Evolutionary conservation across 108 stramenopile genomes (phyloP).

Genomic region (Schizochytrium sp.): DNA sequence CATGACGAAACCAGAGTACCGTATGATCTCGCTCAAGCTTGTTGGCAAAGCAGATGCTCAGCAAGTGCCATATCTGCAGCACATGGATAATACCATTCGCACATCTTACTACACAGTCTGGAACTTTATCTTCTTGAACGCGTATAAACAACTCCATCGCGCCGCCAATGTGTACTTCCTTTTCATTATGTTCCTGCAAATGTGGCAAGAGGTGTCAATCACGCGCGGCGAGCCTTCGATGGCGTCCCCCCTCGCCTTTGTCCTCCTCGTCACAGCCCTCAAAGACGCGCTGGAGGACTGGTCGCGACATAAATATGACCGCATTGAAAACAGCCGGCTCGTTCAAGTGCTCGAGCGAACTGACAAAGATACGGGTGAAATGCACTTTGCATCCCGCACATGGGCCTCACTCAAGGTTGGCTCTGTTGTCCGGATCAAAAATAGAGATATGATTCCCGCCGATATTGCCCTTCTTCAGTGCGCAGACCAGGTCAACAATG

Average conservation of each 20-base stretch:
- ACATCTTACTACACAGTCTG: conserved; percentile 37
- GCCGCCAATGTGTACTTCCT: conserved; percentile 47
- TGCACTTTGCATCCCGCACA: conserved; percentile 17
- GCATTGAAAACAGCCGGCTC: conserved; percentile 77
- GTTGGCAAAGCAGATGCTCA: neutral
- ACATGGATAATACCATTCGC: neutral
- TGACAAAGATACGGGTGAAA: conserved; percentile 56
- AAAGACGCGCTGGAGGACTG: conserved; percentile 84
- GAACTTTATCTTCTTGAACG: conserved; percentile 37
- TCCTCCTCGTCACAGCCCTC: conserved; percentile 35
- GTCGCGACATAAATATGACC: conserved; percentile 72
- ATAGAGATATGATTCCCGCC: conserved; percentile 83
- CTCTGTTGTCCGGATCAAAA: conserved; percentile 70
- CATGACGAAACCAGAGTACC: neutral
- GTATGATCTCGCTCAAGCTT: neutral
- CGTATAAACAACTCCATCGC: conserved; percentile 31
- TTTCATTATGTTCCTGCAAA: conserved; percentile 38
- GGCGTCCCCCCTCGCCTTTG: conserved; percentile 4
- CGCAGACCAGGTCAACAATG: conserved; percentile 60
- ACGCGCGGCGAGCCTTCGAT: conserved; percentile 33
- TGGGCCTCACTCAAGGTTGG: conserved; percentile 68
- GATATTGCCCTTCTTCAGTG: conserved; percentile 79
- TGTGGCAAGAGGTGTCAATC: conserved; percentile 36
- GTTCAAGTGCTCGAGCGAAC: conserved; percentile 65
- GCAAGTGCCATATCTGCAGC: neutral